Base-by-base conservation (phyloP, 768 basidiomycete species). In the Calocybe cyanea region DNA sequence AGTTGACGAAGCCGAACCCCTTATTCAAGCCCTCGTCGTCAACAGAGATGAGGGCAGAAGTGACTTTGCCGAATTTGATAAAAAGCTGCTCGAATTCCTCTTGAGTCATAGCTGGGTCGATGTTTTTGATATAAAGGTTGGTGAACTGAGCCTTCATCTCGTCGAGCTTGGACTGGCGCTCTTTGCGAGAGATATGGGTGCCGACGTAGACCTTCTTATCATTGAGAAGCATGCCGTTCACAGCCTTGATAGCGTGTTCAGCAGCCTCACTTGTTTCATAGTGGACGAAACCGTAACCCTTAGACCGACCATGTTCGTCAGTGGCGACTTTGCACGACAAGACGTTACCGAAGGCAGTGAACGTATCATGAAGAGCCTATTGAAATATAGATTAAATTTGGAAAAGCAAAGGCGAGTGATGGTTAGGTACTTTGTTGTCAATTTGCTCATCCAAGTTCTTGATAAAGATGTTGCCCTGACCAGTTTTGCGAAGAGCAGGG, bases 181-280 rank as follows among this genome's bases (percentile, higher is more conserved):
- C 96, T 85, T 95, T 96, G 77, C 91, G 89, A 51, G 92, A 91
- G 63, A 98, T 87, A 69, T 99, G 95, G 62, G 92, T 80, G 41
- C 96, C 96, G 55, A 99, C 96, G 59, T 85, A 99, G 53, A 99
- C 96, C 75, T 98, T 97, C 73, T 97, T 97, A 77, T 99, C 96
- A 69, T 98, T 98, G 65, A 98, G 76, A 53, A 99, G 68, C 96
- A 99, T 99, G 54, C 95, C 93, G 64, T 99, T 96, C 63, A 98
- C 96, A 41, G 92, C 87, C 71, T 96, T 94, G 79, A 99, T 97
- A 53, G 96, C 96, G 40, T 78, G 82, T 11, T 94, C 90, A 45
- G 95, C 93, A 19, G 95, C 89, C 69, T 98, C 96, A 40, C 86
- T 87, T 47, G 93, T 96, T 72, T 97, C 93, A 68, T 97, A 99